A percentile compares a stretch with the other conserved stretches of the same genome.
Conservation (phyloP, 164 flowering plant genomes). For the Magnolia changhungtana region DNA sequence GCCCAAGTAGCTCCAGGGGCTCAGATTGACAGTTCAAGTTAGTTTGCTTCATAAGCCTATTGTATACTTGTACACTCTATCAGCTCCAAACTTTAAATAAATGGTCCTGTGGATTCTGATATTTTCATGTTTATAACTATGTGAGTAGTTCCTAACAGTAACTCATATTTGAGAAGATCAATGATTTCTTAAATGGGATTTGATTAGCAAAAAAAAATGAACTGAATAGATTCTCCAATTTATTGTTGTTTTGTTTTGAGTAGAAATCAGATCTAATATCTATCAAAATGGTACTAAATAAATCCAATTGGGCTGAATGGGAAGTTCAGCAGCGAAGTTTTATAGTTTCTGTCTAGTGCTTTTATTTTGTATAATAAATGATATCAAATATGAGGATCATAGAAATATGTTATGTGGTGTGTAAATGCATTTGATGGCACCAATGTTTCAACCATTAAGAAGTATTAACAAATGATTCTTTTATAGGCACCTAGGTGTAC, state of each 20-base stretch:
- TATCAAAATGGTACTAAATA: neutral
- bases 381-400: too few relatives aligned
- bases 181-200: neutral
- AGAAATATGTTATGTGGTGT: too few relatives aligned
- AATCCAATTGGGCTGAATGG: neutral
- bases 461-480: too few relatives aligned
- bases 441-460: too few relatives aligned
- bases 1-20: conserved; percentile 44
- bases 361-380: too few relatives aligned
- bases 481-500: too few relatives aligned
- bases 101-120: neutral
- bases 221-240: neutral
- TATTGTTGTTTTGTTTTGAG: neutral
- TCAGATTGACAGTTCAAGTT: conserved; percentile 59
- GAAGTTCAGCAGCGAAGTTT: too few relatives aligned
- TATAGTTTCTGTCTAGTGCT: too few relatives aligned
- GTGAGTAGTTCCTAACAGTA: neutral
- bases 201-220: neutral
- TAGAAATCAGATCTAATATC: neutral
- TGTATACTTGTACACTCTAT: neutral
- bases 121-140: neutral
- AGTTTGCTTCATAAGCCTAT: conserved; percentile 23
- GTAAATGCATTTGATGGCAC: too few relatives aligned
- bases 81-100: neutral
- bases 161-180: neutral